Evolutionary conservation across 352 stramenopile species (phyloP).

Genomic region (Globisporangium megalacanthum): DNA sequence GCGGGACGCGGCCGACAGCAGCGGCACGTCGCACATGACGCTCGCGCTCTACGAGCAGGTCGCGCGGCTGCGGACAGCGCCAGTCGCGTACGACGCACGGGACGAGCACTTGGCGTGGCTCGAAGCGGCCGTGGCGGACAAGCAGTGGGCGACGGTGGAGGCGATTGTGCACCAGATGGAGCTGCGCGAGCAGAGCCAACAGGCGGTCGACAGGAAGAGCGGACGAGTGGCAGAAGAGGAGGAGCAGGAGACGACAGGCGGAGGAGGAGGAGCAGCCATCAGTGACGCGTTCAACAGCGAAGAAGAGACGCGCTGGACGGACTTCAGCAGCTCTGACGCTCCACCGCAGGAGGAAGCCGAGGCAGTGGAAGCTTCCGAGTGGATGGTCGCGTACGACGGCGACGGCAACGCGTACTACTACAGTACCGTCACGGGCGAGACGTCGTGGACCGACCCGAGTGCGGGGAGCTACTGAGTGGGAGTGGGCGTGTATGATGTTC

Average conservation of each 20-base stretch:
- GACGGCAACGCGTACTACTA: constrained; percentile 36
- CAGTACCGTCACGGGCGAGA: constrained; percentile 31
- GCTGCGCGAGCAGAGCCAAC: constrained; percentile 46
- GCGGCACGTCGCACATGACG: constrained; percentile 44
- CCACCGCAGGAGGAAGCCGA: too few relatives aligned
- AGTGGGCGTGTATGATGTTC: too few relatives aligned
- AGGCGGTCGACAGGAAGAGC: not conserved
- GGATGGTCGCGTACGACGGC: constrained; percentile 7
- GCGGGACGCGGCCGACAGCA: constrained; percentile 32
- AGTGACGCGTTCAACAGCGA: constrained; percentile 36
- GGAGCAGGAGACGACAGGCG: not conserved
- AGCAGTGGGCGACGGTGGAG: constrained; percentile 65
- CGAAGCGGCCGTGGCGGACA: constrained; percentile 48
- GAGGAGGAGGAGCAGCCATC: not conserved
- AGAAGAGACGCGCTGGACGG: constrained; percentile 24
- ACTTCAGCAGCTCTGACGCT: too few relatives aligned
- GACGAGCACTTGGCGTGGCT: constrained; percentile 68
- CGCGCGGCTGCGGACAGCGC: constrained; percentile 33
- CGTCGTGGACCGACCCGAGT: constrained; percentile 20
- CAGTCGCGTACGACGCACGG: constrained; percentile 44
- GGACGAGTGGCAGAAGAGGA: not conserved
- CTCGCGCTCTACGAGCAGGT: constrained; percentile 52
- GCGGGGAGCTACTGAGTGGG: too few relatives aligned
- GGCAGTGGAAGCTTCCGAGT: constrained; percentile 4
- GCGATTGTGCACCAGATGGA: constrained; percentile 67